These are phyloP conservation scores for Juncus inflexus DNA, from an alignment of 176 grass and related monocot genomes.

Conservation along the genomic window DNA sequence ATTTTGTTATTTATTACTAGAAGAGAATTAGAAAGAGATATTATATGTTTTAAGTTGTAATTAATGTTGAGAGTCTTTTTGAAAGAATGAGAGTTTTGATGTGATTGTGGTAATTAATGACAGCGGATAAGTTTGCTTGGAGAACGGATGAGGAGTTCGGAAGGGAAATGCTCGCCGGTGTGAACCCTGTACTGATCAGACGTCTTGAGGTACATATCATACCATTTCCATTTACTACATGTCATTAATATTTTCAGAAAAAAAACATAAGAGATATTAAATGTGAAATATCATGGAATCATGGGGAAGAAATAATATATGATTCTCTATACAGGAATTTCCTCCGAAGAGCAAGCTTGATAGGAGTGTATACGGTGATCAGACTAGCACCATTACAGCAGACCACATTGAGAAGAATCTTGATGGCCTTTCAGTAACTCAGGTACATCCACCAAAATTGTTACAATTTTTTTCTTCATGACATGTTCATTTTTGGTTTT, in stretches of 20 bases:
- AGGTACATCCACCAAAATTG: conserved; percentile 29
- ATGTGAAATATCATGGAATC: neutral
- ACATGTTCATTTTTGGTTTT: neutral
- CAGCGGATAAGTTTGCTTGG: conserved; percentile 66
- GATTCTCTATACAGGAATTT: conserved; percentile 48
- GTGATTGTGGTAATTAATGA: neutral
- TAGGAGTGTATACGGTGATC: conserved; percentile 49
- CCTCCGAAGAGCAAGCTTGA: conserved; percentile 75
- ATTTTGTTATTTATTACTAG: no score
- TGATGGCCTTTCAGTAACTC: conserved; percentile 49
- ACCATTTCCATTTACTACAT: neutral
- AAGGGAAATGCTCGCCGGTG: conserved; percentile 81
- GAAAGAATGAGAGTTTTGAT: neutral
- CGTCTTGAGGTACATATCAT: conserved; percentile 49
- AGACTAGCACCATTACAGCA: conserved; percentile 72
- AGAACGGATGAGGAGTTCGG: conserved; percentile 86
- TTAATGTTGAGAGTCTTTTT: no score
- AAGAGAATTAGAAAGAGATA: no score
- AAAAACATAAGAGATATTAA: no score
- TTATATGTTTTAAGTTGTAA: no score
- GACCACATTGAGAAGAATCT: conserved; percentile 55
- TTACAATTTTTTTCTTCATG: neutral
- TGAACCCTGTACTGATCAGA: conserved; percentile 77
- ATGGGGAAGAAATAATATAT: neutral
- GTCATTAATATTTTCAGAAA: neutral